Evolutionary conservation across 1,284 basidiomycete species (phyloP).

Genomic region (Moesziomyces parantarcticus): DNA sequence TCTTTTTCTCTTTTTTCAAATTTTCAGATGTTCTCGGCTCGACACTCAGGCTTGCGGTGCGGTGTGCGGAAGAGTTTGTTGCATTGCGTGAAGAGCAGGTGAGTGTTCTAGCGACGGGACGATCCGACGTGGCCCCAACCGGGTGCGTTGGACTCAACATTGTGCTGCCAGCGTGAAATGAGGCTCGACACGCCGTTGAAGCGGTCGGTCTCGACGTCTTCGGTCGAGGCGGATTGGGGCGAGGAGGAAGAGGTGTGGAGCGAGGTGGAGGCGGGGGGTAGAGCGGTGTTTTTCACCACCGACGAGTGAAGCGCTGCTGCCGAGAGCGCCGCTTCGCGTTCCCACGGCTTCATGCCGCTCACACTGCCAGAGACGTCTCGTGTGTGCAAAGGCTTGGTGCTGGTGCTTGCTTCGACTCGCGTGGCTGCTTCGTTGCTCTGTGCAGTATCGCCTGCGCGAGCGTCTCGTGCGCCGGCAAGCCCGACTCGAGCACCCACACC

Average conservation of each 20-base stretch:
- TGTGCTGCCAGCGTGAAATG: slow-evolving; percentile 48
- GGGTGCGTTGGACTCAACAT: slow-evolving; percentile 43
- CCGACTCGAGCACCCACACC: too few relatives aligned
- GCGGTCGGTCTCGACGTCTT: slow-evolving; percentile 15
- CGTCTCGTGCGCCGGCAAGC: too few relatives aligned
- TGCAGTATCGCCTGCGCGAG: too few relatives aligned
- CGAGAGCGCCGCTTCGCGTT: slow-evolving; percentile 46
- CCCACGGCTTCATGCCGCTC: slow-evolving; percentile 51
- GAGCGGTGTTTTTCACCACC: slow-evolving; percentile 21
- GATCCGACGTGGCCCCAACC: slow-evolving; percentile 52
- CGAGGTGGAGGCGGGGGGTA: slow-evolving; percentile 14
- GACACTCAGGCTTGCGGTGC: slow-evolving; percentile 1
- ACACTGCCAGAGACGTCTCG: too few relatives aligned
- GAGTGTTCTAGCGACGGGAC: too few relatives aligned
- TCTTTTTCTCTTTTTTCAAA: slow-evolving; percentile 7
- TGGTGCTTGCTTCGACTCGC: too few relatives aligned
- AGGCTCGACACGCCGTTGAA: slow-evolving; percentile 45
- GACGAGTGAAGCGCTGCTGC: slow-evolving; percentile 19
- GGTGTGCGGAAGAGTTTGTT: neutral
- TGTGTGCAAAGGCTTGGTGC: too few relatives aligned
- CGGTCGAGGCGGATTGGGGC: neutral
- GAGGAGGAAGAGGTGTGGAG: neutral
- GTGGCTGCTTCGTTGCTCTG: too few relatives aligned
- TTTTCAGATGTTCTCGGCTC: slow-evolving; percentile 5
- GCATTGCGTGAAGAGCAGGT: neutral